These are phyloP conservation scores for Bjerkandera adusta DNA, from an alignment of 1,284 basidiomycete species.

Conservation along the genomic window DNA sequence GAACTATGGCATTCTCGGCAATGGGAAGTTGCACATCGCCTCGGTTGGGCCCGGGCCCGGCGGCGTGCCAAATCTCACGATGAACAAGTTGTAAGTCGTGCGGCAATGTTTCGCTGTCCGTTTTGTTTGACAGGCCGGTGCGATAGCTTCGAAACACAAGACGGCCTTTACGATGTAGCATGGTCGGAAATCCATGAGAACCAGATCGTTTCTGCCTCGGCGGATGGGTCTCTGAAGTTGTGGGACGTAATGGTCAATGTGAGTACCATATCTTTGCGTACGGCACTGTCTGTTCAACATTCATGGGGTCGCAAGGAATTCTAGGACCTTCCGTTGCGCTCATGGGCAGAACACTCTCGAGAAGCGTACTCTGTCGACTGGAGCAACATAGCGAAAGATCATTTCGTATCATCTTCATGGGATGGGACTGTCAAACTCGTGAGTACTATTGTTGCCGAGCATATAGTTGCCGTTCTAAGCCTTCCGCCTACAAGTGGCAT, in stretches of 20 bases:
- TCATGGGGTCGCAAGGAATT: constrained; percentile 26
- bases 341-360: constrained; percentile 91
- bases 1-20: constrained; percentile 95
- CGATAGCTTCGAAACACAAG: constrained; percentile 88
- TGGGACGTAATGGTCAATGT: constrained; percentile 93
- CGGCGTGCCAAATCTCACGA: constrained; percentile 40
- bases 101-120: too few relatives aligned
- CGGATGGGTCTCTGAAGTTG: constrained; percentile 88
- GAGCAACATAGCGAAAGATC: constrained; percentile 92
- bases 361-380: constrained; percentile 97
- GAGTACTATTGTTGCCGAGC: constrained; percentile 29
- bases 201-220: constrained; percentile 86
- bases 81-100: constrained; percentile 69
- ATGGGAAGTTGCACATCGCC: constrained; percentile 81
- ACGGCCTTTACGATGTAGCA: constrained; percentile 89
- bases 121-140: too few relatives aligned
- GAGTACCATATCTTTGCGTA: constrained; percentile 28
- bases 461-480: too few relatives aligned
- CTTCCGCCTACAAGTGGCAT: constrained; percentile 88
- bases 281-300: constrained; percentile 23
- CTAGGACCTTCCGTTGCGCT: constrained; percentile 85
- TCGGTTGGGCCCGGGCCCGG: constrained; percentile 49
- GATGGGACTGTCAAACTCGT: constrained; percentile 90
- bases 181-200: constrained; percentile 96
- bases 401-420: constrained; percentile 90